phyloP scores from a whole-genome alignment of 208 protist species.

The Crithidia fasciculata region DNA sequence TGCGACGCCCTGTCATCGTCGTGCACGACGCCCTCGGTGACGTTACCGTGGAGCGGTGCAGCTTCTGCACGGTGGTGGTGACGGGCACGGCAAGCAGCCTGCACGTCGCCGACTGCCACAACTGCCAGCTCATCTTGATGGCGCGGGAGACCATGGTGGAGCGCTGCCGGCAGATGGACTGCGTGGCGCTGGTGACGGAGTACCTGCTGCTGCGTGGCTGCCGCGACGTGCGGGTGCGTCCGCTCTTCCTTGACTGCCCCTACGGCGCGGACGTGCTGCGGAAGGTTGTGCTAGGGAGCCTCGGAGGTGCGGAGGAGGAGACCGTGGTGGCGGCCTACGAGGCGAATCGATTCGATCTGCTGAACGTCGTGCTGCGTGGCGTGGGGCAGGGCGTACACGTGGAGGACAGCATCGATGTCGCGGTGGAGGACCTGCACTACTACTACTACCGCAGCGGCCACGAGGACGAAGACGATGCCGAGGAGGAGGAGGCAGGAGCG shows the following conservation, averaged over 20 bases:
- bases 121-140: constrained; percentile 58
- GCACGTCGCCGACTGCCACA: constrained; percentile 52
- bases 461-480: background rate
- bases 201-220: constrained; percentile 40
- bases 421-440: constrained; percentile 39
- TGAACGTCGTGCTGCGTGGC: constrained; percentile 65
- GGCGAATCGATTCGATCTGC: constrained; percentile 33
- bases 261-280: constrained; percentile 62
- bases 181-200: constrained; percentile 65
- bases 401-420: constrained; percentile 28
- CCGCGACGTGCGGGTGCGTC: constrained; percentile 33
- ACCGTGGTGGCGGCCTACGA: constrained; percentile 35
- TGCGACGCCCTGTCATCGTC: constrained; percentile 60
- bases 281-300: constrained; percentile 39
- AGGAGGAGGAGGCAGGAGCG: background rate
- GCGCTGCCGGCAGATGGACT: constrained; percentile 43
- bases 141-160: constrained; percentile 55
- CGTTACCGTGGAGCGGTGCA: constrained; percentile 67
- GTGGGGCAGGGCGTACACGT: constrained; percentile 36
- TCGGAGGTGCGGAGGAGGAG: constrained; percentile 36
- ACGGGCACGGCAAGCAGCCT: constrained; percentile 56
- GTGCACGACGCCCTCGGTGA: constrained; percentile 73
- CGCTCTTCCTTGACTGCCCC: constrained; percentile 64
- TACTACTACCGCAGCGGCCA: constrained; percentile 14
- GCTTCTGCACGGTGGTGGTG: constrained; percentile 74